Evolutionary conservation across 208 protist species (phyloP).

Genomic region (Trichomonas gallinae): DNA sequence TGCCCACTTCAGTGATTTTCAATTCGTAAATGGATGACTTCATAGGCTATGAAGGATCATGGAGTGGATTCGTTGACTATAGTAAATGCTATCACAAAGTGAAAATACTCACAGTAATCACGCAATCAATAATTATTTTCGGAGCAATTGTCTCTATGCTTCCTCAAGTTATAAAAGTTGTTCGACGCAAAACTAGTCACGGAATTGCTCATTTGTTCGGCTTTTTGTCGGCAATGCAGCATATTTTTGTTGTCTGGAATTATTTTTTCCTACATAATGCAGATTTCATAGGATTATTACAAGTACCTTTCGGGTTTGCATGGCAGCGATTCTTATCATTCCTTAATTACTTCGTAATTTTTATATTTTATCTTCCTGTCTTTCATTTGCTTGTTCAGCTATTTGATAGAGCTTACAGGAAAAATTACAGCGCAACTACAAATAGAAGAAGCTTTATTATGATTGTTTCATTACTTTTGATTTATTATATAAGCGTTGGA

Average conservation of each 20-base stretch:
- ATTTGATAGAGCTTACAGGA: neutral
- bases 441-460: neutral
- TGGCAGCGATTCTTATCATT: neutral
- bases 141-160: neutral
- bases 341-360: neutral
- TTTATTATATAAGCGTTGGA: neutral
- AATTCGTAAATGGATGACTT: neutral
- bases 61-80: neutral
- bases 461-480: neutral
- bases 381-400: neutral
- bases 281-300: neutral
- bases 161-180: neutral
- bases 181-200: neutral
- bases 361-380: neutral
- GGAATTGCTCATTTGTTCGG: neutral
- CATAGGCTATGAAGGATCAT: neutral
- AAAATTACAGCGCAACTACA: neutral
- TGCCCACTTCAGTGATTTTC: too few relatives aligned
- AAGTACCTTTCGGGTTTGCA: neutral
- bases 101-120: neutral
- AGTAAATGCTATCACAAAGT: neutral
- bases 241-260: neutral
- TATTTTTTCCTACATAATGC: neutral
- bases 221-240: neutral
- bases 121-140: neutral